Conservation (phyloP, 768 basidiomycete species). For the Trametes elegans region DNA sequence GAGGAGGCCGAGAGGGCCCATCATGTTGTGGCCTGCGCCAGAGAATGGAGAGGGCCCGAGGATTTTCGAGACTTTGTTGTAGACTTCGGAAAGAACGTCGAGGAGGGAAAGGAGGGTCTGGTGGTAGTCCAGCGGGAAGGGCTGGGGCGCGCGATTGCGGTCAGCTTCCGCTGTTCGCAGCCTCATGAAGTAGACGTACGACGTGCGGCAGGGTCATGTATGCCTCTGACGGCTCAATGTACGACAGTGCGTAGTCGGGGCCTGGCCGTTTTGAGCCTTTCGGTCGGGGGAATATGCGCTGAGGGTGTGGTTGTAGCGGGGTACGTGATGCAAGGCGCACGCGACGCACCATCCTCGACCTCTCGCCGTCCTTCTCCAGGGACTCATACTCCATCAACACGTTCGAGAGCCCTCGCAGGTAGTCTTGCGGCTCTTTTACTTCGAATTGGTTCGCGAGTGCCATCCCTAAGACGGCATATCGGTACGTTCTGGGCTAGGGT, state of each 20-base stretch:
- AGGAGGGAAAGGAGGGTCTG: conserved; percentile 86
- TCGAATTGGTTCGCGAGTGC: conserved; percentile 82
- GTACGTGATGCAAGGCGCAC: not conserved
- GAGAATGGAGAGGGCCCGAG: conserved; percentile 81
- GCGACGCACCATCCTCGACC: conserved; percentile 64
- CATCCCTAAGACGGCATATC: conserved; percentile 84
- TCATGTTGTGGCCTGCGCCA: conserved; percentile 69
- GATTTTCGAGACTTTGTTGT: conserved; percentile 81
- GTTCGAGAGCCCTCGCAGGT: conserved; percentile 70
- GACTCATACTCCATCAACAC: conserved; percentile 77
- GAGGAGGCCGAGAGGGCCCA: conserved; percentile 68
- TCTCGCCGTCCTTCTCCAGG: conserved; percentile 69
- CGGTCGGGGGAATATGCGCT: conserved; percentile 56
- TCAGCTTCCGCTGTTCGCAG: too few species aligned
- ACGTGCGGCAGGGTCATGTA: conserved; percentile 75
- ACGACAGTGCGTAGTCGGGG: conserved; percentile 62
- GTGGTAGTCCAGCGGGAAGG: conserved; percentile 88
- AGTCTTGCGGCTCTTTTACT: conserved; percentile 75
- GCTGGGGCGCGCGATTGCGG: conserved; percentile 44
- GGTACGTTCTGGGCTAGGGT: conserved; percentile 56
- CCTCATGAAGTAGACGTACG: conserved; percentile 44
- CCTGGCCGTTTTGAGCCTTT: conserved; percentile 55
- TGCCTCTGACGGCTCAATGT: conserved; percentile 58
- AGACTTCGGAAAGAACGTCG: conserved; percentile 86
- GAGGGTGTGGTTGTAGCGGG: conserved; percentile 8